A percentile compares a stretch with the other conserved stretches of the same genome.
phyloP scores from a whole-genome alignment of 1,284 basidiomycete genomes.

The Marasmius tenuissimus region DNA sequence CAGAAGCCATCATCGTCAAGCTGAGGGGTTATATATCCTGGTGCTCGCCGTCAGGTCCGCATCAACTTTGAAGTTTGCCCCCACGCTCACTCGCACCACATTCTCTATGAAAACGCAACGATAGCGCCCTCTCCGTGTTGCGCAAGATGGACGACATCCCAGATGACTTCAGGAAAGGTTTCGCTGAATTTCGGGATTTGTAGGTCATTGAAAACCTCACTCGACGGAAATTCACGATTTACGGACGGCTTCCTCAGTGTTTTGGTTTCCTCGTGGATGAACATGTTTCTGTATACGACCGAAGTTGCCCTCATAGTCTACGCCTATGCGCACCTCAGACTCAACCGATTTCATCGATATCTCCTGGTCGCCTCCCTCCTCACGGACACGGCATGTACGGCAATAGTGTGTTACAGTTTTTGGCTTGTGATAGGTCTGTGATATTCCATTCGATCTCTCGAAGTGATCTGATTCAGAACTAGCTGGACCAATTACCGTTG shows the following conservation, averaged over 20 bases:
- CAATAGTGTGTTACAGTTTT: slow-evolving; percentile 3
- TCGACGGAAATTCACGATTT: not conserved
- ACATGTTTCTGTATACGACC: slow-evolving; percentile 6
- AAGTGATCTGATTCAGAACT: not conserved
- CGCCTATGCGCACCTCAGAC: not conserved
- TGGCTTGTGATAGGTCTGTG: slow-evolving; percentile 3
- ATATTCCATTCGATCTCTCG: not conserved
- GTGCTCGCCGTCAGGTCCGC: no score
- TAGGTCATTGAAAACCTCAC: not conserved
- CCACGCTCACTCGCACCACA: no score
- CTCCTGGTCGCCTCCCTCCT: slow-evolving; percentile 1
- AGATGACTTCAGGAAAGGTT: no score
- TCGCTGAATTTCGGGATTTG: not conserved
- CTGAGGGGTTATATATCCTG: no score
- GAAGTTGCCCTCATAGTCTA: slow-evolving; percentile 5
- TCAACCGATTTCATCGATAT: not conserved
- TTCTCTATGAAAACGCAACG: no score
- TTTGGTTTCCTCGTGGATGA: slow-evolving; percentile 9
- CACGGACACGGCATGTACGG: slow-evolving; percentile 4
- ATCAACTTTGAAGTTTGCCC: no score
- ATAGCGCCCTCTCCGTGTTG: no score
- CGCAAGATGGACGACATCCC: no score
- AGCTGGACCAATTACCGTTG: not conserved
- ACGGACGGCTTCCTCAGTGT: not conserved
- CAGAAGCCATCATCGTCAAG: no score